Evolutionary conservation across 2,329 filamentous ascomycete genomes (phyloP), one percentile per base, ranked within the genome.

Genomic region (Neonectria sp.): DNA sequence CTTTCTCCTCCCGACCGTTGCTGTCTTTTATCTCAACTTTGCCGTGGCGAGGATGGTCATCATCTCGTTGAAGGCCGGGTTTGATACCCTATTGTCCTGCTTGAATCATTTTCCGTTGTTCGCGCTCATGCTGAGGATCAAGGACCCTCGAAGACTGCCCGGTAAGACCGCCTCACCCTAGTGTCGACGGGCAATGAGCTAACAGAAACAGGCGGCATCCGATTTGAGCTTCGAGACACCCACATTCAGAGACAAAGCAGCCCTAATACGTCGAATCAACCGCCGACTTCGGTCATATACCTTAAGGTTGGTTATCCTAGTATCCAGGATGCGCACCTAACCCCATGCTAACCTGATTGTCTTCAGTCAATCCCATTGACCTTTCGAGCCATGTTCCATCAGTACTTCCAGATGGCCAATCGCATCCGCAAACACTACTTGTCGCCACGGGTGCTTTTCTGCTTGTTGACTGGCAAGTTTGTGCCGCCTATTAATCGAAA

Each of bases 51-150:
- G 97, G 56, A 98, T 99, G 93, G 90, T 92, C 70, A 98, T 98
- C 73, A 99, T 99, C 70, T 92, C 92, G 13, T 84, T 98, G 68
- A 99, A 98, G 81, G 97, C 95, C 13, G 88, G 90, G 17, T 91
- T 99, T 64, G 96, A 99, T 82, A 98, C 95, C 2, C 88, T 95
- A 75, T 87, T 99, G 73, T 97, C 96, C 49, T 98, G 93, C 81
- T 83, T 99, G 64, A 99, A 99, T 78, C 97, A 99, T 81, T 99
- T 99, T 75, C 97, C 96, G 7, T 88, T 99, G 17, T 99, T 99
- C 82, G 96, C 96, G 31, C 85, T 98, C 64, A 99, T 99, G 97
- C 86, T 99, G 67, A 89, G 95, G 75, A 86, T 98, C 74, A 99
- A 99, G 81, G 97, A 99, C 81, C 94, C 95, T 9, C 88, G 91